Percentiles rank a stretch among this genome's conserved stretches.
phyloP scores from a whole-genome alignment of 2,329 filamentous ascomycete species.

The Verticillium zaregamsianum region DNA sequence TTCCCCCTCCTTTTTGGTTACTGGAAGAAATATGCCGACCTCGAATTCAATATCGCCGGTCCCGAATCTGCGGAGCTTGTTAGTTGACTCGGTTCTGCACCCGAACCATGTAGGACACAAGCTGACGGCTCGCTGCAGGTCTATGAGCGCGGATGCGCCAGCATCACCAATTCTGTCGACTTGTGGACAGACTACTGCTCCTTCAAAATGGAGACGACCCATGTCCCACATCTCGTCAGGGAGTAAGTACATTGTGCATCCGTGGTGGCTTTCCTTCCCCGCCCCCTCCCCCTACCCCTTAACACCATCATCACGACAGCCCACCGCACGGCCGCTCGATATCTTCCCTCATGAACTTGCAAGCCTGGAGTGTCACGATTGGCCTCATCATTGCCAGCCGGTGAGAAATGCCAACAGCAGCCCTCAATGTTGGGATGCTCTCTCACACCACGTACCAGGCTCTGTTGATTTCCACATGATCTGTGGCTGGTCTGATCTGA shows the following conservation, averaged over 20 bases:
- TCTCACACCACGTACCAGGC: slow-evolving; percentile 65
- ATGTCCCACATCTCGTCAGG: slow-evolving; percentile 92
- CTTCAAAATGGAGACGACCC: slow-evolving; percentile 97
- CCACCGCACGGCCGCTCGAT: slow-evolving; percentile 26
- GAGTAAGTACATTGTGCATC: slow-evolving; percentile 77
- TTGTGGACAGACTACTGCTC: slow-evolving; percentile 96
- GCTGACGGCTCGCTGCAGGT: slow-evolving; percentile 51
- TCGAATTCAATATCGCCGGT: slow-evolving; percentile 94
- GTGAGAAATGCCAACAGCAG: slow-evolving; percentile 70
- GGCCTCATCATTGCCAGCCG: slow-evolving; percentile 35
- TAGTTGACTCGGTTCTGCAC: slow-evolving; percentile 19
- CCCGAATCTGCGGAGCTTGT: slow-evolving; percentile 98
- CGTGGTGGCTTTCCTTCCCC: slow-evolving; percentile 60
- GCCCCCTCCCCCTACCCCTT: slow-evolving; percentile 30
- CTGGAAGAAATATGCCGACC: slow-evolving; percentile 99
- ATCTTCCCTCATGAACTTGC: slow-evolving; percentile 21
- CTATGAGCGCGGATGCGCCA: slow-evolving; percentile 91
- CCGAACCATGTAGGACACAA: neutral
- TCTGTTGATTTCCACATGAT: slow-evolving; percentile 43
- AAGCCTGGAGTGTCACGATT: slow-evolving; percentile 29
- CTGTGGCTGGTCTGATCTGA: slow-evolving; percentile 22
- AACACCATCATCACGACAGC: slow-evolving; percentile 49
- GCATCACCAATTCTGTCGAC: slow-evolving; percentile 90
- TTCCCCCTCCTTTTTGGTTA: slow-evolving; percentile 96
- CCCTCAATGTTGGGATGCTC: slow-evolving; percentile 52